Percentiles rank a stretch among this genome's conserved stretches.
These are phyloP conservation scores for Rhynchosporium secalis DNA, from an alignment of 2,329 filamentous ascomycete genomes.

Conservation along the genomic window DNA sequence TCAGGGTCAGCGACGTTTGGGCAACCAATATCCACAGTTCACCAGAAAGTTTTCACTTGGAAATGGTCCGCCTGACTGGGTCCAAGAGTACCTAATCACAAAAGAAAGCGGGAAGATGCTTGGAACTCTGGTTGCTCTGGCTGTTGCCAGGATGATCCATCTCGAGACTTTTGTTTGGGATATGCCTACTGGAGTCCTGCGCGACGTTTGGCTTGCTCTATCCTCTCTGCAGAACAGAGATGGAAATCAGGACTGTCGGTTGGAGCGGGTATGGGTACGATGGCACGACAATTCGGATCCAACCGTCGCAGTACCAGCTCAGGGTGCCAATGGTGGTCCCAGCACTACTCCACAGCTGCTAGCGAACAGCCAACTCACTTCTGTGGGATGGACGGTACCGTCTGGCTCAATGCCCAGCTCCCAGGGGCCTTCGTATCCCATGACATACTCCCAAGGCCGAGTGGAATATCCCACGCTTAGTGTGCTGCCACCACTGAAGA, in stretches of 20 bases:
- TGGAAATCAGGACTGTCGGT: conserved; percentile 60
- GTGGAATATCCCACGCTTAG: conserved; percentile 82
- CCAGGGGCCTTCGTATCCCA: conserved; percentile 28
- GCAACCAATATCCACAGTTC: conserved; percentile 76
- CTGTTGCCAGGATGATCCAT: conserved; percentile 78
- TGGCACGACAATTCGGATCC: conserved; percentile 70
- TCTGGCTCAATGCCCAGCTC: conserved; percentile 27
- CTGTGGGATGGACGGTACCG: conserved; percentile 44
- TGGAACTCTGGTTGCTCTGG: conserved; percentile 76
- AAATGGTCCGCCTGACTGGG: conserved; percentile 78
- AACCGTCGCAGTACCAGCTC: conserved; percentile 31
- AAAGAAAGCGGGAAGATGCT: conserved; percentile 88
- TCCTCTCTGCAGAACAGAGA: conserved; percentile 62
- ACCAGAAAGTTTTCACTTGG: conserved; percentile 81
- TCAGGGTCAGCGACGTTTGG: conserved; percentile 49
- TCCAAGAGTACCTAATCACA: conserved; percentile 76
- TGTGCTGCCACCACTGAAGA: conserved; percentile 71
- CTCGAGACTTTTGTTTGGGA: conserved; percentile 85
- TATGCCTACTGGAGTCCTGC: conserved; percentile 81
- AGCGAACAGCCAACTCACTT: conserved; percentile 44
- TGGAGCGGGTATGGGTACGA: conserved; percentile 76
- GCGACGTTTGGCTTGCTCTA: conserved; percentile 79
- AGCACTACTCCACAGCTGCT: conserved; percentile 36
- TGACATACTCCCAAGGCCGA: conserved; percentile 53
- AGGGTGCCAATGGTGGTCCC: conserved; percentile 26